A percentile compares a stretch with the other conserved stretches of the same genome.
Evolutionary conservation across 1,284 basidiomycete genomes (phyloP).

Genomic region (Ceratobasidium sp.): DNA sequence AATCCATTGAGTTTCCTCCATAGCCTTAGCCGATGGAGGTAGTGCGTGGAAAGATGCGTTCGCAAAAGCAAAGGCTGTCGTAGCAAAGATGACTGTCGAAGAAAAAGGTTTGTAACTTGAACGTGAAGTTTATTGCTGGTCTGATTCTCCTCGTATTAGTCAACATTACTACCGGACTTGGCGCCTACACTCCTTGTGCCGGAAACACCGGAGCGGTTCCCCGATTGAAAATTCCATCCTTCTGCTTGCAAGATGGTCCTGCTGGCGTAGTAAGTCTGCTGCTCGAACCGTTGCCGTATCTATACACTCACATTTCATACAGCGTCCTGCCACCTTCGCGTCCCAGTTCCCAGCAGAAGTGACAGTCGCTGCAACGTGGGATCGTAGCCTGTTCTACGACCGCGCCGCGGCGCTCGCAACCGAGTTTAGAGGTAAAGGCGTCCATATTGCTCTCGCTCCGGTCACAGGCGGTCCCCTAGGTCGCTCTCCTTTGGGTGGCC

Average conservation of each 20-base stretch:
- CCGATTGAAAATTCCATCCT: conserved; percentile 65
- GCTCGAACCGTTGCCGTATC: no score
- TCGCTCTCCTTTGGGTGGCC: conserved; percentile 57
- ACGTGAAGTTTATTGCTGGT: background rate
- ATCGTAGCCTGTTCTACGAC: conserved; percentile 72
- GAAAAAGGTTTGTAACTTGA: conserved; percentile 27
- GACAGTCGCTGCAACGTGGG: conserved; percentile 47
- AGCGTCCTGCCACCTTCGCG: conserved; percentile 22
- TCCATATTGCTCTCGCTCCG: conserved; percentile 67
- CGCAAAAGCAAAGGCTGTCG: conserved; percentile 29
- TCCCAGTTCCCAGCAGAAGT: conserved; percentile 34
- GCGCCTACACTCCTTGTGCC: conserved; percentile 51
- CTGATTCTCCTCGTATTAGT: conserved; percentile 4
- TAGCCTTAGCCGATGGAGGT: conserved; percentile 32
- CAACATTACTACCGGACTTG: conserved; percentile 33
- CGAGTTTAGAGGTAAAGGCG: conserved; percentile 85
- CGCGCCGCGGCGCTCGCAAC: conserved; percentile 79
- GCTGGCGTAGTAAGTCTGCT: conserved; percentile 59
- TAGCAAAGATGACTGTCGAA: conserved; percentile 43
- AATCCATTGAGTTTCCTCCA: background rate
- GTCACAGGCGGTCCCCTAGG: conserved; percentile 61
- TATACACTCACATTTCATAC: background rate
- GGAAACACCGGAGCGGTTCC: conserved; percentile 54
- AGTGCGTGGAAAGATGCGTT: conserved; percentile 39
- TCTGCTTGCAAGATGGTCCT: conserved; percentile 76